A percentile compares a stretch with the other conserved stretches of the same genome.
Evolutionary conservation across 2,329 filamentous ascomycete species (phyloP).

Genomic region (Pseudogymnoascus verrucosus): DNA sequence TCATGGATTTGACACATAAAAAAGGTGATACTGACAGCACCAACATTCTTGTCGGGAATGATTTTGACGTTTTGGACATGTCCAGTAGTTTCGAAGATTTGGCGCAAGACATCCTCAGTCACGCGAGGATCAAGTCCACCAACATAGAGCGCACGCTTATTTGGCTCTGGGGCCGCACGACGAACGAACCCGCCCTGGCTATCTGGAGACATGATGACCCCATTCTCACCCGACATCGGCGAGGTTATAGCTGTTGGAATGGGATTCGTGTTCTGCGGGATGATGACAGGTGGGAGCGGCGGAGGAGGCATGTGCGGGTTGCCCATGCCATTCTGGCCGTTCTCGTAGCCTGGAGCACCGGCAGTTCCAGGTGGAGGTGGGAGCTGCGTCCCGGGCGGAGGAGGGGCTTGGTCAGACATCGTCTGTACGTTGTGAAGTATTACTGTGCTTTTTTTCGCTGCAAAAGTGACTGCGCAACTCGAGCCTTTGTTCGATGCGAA

Average conservation of each 20-base stretch:
- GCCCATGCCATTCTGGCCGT: constrained; percentile 61
- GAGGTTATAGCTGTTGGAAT: constrained; percentile 90
- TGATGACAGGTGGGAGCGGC: constrained; percentile 73
- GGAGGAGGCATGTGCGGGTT: constrained; percentile 83
- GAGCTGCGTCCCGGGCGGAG: constrained; percentile 55
- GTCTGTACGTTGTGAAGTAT: constrained; percentile 14
- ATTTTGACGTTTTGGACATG: constrained; percentile 99
- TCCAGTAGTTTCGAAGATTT: constrained; percentile 97
- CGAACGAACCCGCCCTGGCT: constrained; percentile 74
- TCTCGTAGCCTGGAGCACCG: constrained; percentile 70
- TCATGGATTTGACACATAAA: constrained; percentile 19
- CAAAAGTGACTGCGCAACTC: constrained; percentile 5
- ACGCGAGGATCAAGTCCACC: constrained; percentile 91
- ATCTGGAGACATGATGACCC: constrained; percentile 73
- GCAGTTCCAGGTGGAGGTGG: constrained; percentile 59
- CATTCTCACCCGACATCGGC: constrained; percentile 63
- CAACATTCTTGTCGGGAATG: constrained; percentile 98
- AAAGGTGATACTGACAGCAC: constrained; percentile 39
- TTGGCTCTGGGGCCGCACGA: constrained; percentile 91
- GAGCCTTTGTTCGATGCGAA: not conserved
- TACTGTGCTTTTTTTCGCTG: not conserved
- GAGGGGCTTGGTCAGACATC: constrained; percentile 72
- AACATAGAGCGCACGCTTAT: constrained; percentile 95
- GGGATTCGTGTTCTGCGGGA: constrained; percentile 92
- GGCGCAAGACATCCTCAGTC: constrained; percentile 89